Percentiles rank a stretch among this genome's conserved stretches.
Evolutionary conservation across 306 rosid genomes (phyloP).

Genomic region (Ormosia semicastrata): DNA sequence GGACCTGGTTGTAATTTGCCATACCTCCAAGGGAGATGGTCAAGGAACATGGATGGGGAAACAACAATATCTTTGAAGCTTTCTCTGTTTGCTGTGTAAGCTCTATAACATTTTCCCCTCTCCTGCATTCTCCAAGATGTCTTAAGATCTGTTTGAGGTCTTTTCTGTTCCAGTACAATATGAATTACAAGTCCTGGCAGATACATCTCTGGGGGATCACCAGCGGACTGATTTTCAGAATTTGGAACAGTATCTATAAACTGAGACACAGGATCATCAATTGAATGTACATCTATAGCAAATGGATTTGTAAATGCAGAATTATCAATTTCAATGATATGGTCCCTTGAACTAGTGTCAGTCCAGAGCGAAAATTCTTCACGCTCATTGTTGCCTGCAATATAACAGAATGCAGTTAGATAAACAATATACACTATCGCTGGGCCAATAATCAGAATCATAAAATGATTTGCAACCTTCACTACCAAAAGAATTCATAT

Average conservation of each 20-base stretch:
- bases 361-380: conserved; percentile 43
- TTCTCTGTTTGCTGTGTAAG: conserved; percentile 71
- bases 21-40: conserved; percentile 99
- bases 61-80: conserved; percentile 79
- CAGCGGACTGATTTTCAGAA: conserved; percentile 48
- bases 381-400: conserved; percentile 44
- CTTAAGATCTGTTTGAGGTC: conserved; percentile 30
- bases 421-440: neutral
- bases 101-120: conserved; percentile 46
- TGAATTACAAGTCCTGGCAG: conserved; percentile 82
- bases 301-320: conserved; percentile 46
- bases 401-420: conserved; percentile 1
- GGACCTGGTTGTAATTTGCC: conserved; percentile 25
- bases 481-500: neutral
- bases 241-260: conserved; percentile 58
- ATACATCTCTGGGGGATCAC: conserved; percentile 71
- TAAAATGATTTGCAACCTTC: conserved; percentile 21
- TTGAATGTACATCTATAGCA: conserved; percentile 26
- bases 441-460: neutral
- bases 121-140: conserved; percentile 36
- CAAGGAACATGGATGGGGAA: conserved; percentile 94
- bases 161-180: conserved; percentile 52
- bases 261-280: conserved; percentile 53
- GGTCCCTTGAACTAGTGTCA: conserved; percentile 38
- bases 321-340: conserved; percentile 27